These are phyloP conservation scores for Cyclotella atomus DNA, from an alignment of 108 stramenopile species.

Conservation along the genomic window DNA sequence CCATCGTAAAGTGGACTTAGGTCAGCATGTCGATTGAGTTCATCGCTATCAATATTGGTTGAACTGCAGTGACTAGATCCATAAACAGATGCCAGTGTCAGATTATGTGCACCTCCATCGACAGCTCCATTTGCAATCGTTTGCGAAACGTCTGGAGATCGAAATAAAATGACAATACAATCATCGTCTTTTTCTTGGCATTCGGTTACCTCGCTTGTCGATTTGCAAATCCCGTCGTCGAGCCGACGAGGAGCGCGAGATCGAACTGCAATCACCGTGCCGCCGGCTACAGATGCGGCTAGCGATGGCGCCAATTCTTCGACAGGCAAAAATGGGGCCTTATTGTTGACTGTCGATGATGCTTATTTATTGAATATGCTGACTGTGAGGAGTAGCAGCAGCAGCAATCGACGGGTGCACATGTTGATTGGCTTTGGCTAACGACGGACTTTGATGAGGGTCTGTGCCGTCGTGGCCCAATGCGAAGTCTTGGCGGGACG, in stretches of 20 bases:
- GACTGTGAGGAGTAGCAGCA: neutral
- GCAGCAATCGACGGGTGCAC: neutral
- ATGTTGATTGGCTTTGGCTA: neutral
- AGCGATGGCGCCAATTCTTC: constrained; percentile 49
- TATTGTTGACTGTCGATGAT: neutral
- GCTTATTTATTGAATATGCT: neutral
- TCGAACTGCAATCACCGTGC: constrained; percentile 48
- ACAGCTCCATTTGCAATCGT: neutral
- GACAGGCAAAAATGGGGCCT: constrained; percentile 34
- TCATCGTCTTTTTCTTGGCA: constrained; percentile 25
- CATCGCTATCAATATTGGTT: neutral
- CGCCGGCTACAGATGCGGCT: constrained; percentile 49
- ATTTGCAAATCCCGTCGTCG: neutral
- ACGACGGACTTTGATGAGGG: no score
- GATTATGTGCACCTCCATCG: constrained; percentile 21
- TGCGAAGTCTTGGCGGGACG: no score
- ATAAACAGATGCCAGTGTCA: constrained; percentile 30
- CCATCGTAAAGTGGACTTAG: constrained; percentile 36
- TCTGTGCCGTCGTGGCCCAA: no score
- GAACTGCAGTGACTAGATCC: constrained; percentile 1
- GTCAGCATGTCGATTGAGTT: neutral
- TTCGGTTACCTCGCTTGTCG: neutral
- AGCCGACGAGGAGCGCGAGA: neutral
- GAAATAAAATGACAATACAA: constrained; percentile 41
- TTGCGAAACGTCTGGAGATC: constrained; percentile 23